Evolutionary conservation across 495 filamentous ascomycete genomes (phyloP), one percentile per base, ranked within the genome.

Genomic region (Neurospora africana): DNA sequence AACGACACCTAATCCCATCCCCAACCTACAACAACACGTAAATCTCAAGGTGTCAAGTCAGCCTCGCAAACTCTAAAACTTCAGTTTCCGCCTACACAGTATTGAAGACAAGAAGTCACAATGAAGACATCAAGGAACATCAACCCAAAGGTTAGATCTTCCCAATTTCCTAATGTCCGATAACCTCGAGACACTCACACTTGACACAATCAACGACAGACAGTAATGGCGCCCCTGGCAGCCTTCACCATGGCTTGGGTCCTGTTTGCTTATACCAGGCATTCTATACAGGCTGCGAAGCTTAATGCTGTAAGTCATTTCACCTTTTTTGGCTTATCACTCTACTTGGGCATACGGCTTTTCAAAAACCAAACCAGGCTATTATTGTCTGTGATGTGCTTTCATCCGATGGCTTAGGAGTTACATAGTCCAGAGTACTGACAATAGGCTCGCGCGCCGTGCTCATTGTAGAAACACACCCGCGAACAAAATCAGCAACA

Each of bases 181-280:
- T 5, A 0, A 36, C 3, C 35, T 9, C 9, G 21, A 19, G 37
- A 35, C 39, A 67, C 13, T 37, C 65, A 61, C 43, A 47, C 40
- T 35, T 30, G 2, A 17, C n/a, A 72, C 69, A 53, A 69, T 17
- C 8, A 33, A 17, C 69, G 21, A 33, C 27, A 86, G 84, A 85
- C 81, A 0, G 72, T 85, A 17, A 79, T 83, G 72, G 82, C 83
- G 11, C 84, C 84, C 4, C 74, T 81, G 1, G 84, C 84, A 0
- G 84, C 83, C 23, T 85, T 85, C 67, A 84, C 81, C 4, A 86
- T 86, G 84, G 84, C 84, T 7, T 79, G 78, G 19, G 41, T 86
- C 9, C 74, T 86, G 30, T 83, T 86, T 68, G 76, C 78, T 78
- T 85, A 84, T 72, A 78, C 82, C 2, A 75, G 83, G 21, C 78